Base-by-base conservation (phyloP, 768 basidiomycete genomes). In the Roridomyces roridus region DNA sequence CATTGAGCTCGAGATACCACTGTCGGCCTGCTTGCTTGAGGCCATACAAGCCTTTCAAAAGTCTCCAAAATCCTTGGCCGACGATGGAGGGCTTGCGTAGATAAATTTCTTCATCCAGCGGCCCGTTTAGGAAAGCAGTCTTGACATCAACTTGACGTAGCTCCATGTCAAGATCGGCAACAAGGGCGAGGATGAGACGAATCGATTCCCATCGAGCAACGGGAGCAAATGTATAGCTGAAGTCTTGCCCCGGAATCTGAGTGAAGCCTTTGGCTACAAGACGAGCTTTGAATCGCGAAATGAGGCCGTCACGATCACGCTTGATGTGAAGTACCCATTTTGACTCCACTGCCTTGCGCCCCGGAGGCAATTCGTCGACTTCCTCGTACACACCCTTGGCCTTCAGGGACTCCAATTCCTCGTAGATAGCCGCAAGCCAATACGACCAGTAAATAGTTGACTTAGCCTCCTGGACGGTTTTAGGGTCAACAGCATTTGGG, bases 101-200 rank as follows among this genome's bases (percentile, higher is more conserved):
- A 60, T 72, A 79, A 42, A 78, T 73, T 3, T 59, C 41, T 29
- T 63, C 55, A 18, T 68, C 67, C 5, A 77, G 64, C 0, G 68
- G 59, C 7, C 59, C 54, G 15, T 60, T 72, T 2, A 79, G 69
- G 59, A 69, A 79, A 0, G 72, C 74, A 0, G 59, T 60, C 18
- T 72, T 71, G 34, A 77, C 67, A 57, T 78, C 72, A 11, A 74
- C 58, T 29, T 59, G 57, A 24, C 73, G 55, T 9, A 77, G 21
- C 17, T 70, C 66, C 59, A 70, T 67, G 46, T 68, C 60, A 10
- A 60, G 34, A 0, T 23, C 6, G 0, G 72, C 72, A 1, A 72
- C 57, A 4, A 74, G 23, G 3, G 72, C 65, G 14, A 76, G 57
- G 21, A 56, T 15, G 11, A 42, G 24, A 5, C 40, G 55, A 37